Base-by-base conservation (phyloP, 2,329 filamentous ascomycete genomes). In the Penicillium glabrum region DNA sequence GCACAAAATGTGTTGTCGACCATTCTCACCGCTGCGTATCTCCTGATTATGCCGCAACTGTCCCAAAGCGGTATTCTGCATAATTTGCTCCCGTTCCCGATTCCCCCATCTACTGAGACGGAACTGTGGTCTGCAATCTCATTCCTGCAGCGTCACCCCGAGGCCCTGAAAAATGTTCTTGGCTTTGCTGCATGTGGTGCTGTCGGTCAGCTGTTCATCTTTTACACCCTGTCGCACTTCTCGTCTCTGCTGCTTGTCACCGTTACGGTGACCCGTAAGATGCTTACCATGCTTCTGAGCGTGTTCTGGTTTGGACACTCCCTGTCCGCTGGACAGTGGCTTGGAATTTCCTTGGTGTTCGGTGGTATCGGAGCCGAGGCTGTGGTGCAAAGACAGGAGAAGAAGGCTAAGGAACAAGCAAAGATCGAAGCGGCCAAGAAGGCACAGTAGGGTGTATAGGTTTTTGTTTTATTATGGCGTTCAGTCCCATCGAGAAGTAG, bases 211-310 rank as follows among this genome's bases (percentile, higher is more conserved):
- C 87, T 99, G 13, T 99, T 99, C 70, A 98, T 99, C 65, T 97
- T 96, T 82, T 93, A 96, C 77, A 98, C 95, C 0, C 84, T 99
- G 6, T 89, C 92, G 14, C 91, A 90, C 49, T 99, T 98, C 78
- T 95, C 90, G 10, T 95, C 89, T 10, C 84, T 99, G 48, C 83
- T 98, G 51, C 86, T 99, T 49, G 93, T 98, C 44, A 98, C 95
- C 5, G 93, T 99, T 3, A 99, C 92, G 2, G 95, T 99, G 46
- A 99, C 95, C 46, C 85, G 95, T 70, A 99, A 99, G 80, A 99
- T 99, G 95, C 85, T 98, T 73, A 98, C 93, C 64, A 99, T 99
- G 95, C 91, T 98, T 58, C 82, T 98, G 51, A 96, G 91, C 53
- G 95, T 99, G 27, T 81, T 98, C 59, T 92, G 91, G 78, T 99